Percentiles rank a stretch among this genome's conserved stretches.
phyloP scores from a whole-genome alignment of 768 basidiomycete genomes.

The Favolaschia claudopus region DNA sequence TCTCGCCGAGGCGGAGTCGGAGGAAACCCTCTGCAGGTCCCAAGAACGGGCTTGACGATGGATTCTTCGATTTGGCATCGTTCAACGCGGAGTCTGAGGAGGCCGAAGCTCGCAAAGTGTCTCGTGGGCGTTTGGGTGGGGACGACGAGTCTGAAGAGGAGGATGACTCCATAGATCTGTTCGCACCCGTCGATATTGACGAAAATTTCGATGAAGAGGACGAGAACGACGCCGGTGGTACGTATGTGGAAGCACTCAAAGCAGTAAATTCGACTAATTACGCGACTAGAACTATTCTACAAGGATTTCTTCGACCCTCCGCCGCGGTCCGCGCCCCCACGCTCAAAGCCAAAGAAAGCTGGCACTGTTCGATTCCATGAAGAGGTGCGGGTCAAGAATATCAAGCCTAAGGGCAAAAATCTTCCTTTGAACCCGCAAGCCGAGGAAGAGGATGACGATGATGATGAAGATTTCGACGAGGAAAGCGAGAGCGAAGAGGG shows the following conservation, averaged over 20 bases:
- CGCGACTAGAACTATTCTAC: slow-evolving; percentile 67
- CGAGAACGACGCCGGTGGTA: slow-evolving; percentile 51
- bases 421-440: slow-evolving; percentile 56
- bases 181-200: slow-evolving; percentile 61
- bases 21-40: slow-evolving; percentile 15
- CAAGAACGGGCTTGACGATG: slow-evolving; percentile 75
- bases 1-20: slow-evolving; percentile 23
- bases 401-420: slow-evolving; percentile 75
- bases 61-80: slow-evolving; percentile 85
- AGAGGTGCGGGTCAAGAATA: slow-evolving; percentile 81
- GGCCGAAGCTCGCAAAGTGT: slow-evolving; percentile 70
- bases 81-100: slow-evolving; percentile 90
- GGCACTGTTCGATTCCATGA: slow-evolving; percentile 81
- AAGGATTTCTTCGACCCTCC: slow-evolving; percentile 85
- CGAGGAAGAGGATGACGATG: slow-evolving; percentile 36
- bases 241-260: slow-evolving; percentile 25
- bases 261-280: slow-evolving; percentile 4
- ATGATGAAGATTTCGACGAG: slow-evolving; percentile 44
- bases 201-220: slow-evolving; percentile 54
- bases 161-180: slow-evolving; percentile 71
- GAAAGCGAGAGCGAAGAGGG: slow-evolving; percentile 46
- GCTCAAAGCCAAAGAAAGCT: slow-evolving; percentile 29
- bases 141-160: slow-evolving; percentile 62
- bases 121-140: slow-evolving; percentile 64
- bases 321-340: slow-evolving; percentile 30